Evolutionary conservation across 202 grass and related monocot genomes (phyloP).

Genomic region (Eragrostis tef): DNA sequence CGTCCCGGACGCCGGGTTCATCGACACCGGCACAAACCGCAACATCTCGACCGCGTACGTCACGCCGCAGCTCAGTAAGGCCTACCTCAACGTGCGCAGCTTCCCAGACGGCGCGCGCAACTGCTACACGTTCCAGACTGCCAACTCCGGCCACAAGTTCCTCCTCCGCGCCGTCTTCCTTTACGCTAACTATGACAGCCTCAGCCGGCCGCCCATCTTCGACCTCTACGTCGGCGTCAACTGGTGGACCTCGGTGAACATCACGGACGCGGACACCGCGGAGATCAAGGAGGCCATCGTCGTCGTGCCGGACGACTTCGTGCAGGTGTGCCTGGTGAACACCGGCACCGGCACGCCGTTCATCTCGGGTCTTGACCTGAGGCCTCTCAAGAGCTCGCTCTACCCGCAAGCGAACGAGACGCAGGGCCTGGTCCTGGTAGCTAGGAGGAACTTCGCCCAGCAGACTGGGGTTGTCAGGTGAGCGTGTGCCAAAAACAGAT

Average conservation of each 20-base stretch:
- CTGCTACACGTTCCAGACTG: constrained; percentile 59
- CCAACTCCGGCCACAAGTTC: constrained; percentile 47
- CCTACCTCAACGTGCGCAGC: constrained; percentile 45
- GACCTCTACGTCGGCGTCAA: constrained; percentile 51
- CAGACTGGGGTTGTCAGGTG: constrained; percentile 4
- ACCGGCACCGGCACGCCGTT: constrained; percentile 55
- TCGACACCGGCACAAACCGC: constrained; percentile 38
- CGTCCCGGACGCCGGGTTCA: constrained; percentile 50
- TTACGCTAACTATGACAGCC: constrained; percentile 63
- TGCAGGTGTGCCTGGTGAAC: constrained; percentile 63
- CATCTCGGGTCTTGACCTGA: constrained; percentile 52
- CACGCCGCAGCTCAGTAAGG: not conserved
- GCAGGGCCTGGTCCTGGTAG: not conserved
- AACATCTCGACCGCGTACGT: constrained; percentile 39
- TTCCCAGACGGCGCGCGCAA: constrained; percentile 50
- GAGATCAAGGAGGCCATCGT: constrained; percentile 37
- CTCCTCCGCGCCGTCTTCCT: constrained; percentile 53
- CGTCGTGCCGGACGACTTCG: not conserved
- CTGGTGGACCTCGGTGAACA: not conserved
- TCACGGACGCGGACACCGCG: not conserved
- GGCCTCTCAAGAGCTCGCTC: constrained; percentile 37
- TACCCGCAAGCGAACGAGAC: constrained; percentile 39
- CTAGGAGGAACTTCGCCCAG: not conserved
- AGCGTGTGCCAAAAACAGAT: not conserved
- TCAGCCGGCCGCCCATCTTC: constrained; percentile 21